A percentile compares a stretch with the other conserved stretches of the same genome.
Conservation (phyloP, 129 eudicot genomes). For the Lonicera japonica region DNA sequence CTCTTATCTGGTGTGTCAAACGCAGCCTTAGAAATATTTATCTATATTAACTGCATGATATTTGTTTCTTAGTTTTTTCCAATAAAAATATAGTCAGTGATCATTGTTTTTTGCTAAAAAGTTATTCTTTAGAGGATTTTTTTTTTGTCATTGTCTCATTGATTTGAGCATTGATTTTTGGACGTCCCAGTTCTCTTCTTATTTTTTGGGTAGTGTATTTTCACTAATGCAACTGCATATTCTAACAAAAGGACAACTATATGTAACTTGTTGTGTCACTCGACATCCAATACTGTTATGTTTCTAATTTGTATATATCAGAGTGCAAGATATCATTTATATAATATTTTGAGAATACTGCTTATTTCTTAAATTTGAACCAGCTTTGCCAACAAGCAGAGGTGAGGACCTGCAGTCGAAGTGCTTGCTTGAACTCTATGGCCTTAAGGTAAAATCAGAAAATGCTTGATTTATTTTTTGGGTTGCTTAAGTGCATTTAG, state of each 20-base stretch:
- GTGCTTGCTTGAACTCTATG: conserved; percentile 97
- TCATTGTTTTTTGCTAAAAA: too few species aligned
- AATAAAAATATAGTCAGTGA: not conserved
- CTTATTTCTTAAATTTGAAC: conserved; percentile 20
- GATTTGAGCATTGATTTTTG: not conserved
- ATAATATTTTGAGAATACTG: not conserved
- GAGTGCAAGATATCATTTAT: not conserved
- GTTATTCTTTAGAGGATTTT: too few species aligned
- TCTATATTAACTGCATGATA: too few species aligned
- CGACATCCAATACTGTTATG: not conserved
- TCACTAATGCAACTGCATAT: too few species aligned
- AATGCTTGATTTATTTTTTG: conserved; percentile 1
- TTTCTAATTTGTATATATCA: not conserved
- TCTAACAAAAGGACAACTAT: not conserved
- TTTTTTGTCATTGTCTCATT: too few species aligned
- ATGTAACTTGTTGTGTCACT: not conserved
- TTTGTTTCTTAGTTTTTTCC: not conserved
- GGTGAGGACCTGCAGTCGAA: conserved; percentile 97
- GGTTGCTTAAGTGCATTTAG: too few species aligned
- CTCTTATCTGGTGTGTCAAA: too few species aligned
- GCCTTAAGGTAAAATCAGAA: conserved; percentile 66
- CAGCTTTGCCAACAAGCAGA: conserved; percentile 92
- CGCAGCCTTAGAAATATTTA: too few species aligned
- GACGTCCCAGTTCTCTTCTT: too few species aligned
- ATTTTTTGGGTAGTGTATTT: too few species aligned